Evolutionary conservation across 2,329 filamentous ascomycete genomes (phyloP).

Genomic region (Colletotrichum cuscutae): DNA sequence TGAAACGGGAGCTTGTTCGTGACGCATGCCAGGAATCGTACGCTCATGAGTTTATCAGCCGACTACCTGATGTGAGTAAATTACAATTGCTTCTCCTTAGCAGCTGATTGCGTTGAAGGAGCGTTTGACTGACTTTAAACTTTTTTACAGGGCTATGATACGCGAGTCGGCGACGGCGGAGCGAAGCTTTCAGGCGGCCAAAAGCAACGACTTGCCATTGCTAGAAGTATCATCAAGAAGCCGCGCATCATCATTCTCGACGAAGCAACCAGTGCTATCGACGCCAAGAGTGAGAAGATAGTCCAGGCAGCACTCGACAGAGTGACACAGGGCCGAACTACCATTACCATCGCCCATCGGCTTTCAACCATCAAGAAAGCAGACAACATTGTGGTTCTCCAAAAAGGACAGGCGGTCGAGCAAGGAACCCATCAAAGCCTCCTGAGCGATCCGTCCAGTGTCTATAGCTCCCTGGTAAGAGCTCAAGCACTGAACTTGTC

Average conservation of each 20-base stretch:
- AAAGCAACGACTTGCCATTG: slow-evolving; percentile 70
- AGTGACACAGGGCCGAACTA: slow-evolving; percentile 35
- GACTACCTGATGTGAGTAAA: slow-evolving; percentile 52
- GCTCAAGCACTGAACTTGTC: slow-evolving; percentile 37
- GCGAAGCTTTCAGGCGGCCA: slow-evolving; percentile 71
- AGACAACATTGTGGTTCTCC: slow-evolving; percentile 53
- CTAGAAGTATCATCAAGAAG: slow-evolving; percentile 68
- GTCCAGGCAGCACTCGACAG: slow-evolving; percentile 46
- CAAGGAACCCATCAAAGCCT: slow-evolving; percentile 40
- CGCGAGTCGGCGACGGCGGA: slow-evolving; percentile 67
- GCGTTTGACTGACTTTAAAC: background rate
- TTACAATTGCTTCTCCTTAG: too few relatives aligned
- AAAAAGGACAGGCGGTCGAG: slow-evolving; percentile 55
- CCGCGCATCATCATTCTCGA: slow-evolving; percentile 71
- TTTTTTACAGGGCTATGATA: slow-evolving; percentile 56
- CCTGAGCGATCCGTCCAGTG: slow-evolving; percentile 27
- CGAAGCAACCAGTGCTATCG: slow-evolving; percentile 68
- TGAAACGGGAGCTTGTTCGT: slow-evolving; percentile 52
- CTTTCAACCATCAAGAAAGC: slow-evolving; percentile 46
- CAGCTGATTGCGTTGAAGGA: background rate
- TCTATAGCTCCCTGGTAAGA: slow-evolving; percentile 39
- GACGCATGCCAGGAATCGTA: slow-evolving; percentile 63
- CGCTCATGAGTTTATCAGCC: slow-evolving; percentile 62
- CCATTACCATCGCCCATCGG: slow-evolving; percentile 40
- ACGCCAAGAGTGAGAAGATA: slow-evolving; percentile 49